phyloP scores from a whole-genome alignment of 1,139 yeast species.

The Diutina catenulata region DNA sequence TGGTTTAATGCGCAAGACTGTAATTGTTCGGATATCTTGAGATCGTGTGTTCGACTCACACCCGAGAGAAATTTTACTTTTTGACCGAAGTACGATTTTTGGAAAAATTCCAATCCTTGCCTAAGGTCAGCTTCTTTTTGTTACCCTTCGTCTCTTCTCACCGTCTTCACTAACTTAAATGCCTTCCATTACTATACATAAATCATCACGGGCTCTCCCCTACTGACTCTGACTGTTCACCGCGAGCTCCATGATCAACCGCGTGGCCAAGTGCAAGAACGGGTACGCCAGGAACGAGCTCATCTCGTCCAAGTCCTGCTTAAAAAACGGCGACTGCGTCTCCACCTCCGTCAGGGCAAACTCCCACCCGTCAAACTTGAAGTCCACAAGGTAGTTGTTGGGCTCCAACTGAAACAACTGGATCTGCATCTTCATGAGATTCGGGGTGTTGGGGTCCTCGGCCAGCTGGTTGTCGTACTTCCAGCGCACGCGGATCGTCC shows the following conservation, averaged over 20 bases:
- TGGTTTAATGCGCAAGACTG: too few species aligned
- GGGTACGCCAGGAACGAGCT: constrained; percentile 90
- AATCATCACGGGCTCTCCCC: neutral
- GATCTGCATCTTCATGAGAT: constrained; percentile 92
- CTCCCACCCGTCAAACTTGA: constrained; percentile 98
- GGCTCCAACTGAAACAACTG: constrained; percentile 94
- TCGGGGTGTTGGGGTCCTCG: constrained; percentile 31
- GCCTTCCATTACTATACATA: neutral
- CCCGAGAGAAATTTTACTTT: too few species aligned
- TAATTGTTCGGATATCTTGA: too few species aligned
- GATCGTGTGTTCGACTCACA: too few species aligned
- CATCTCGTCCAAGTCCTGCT: constrained; percentile 51
- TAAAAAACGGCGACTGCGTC: constrained; percentile 11
- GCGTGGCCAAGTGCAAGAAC: constrained; percentile 81
- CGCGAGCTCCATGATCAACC: constrained; percentile 91
- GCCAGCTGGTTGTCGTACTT: constrained; percentile 28
- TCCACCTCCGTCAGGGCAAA: constrained; percentile 14
- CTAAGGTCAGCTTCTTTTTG: too few species aligned
- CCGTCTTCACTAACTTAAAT: constrained; percentile 2
- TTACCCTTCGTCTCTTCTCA: neutral
- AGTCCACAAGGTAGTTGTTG: constrained; percentile 89
- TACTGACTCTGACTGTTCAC: constrained; percentile 54
- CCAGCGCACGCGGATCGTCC: constrained; percentile 98
- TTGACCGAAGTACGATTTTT: too few species aligned
- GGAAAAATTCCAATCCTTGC: too few species aligned